Base-by-base conservation (phyloP, 2,329 filamentous ascomycete genomes). In the Chaetothyriales sp. region DNA sequence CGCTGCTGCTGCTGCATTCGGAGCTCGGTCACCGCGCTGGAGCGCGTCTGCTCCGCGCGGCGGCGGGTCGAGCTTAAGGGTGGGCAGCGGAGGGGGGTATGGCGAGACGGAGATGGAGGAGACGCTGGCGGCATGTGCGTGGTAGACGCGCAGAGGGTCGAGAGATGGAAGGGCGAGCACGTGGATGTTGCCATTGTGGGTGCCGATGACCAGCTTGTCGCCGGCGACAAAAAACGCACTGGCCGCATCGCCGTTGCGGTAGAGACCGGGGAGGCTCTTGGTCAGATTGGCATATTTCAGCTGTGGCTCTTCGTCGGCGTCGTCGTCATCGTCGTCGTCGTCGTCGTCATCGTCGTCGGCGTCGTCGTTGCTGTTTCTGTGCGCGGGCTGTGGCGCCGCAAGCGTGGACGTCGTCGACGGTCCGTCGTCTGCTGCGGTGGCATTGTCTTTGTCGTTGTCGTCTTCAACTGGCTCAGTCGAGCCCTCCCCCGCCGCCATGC, bases 141-240 rank as follows among this genome's bases (percentile, higher is more conserved):
- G 87, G 66, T 97, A 98, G 54, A 86, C 83, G 63, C 88, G 83
- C 43, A 98, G 69, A 3, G 84, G 74, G 59, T 90, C 82, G 64
- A 97, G 85, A 5, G 81, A 79, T 1, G 92, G 89, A 18, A 97
- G 69, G 58, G 87, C 84, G 46, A 95, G 72, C 56, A 95, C 83
- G 73, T 98, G 86, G 63, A 97, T 90, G 63, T 92, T 95, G 62
- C 92, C 92, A 70, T 94, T 95, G 67, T 98, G 90, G 29, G 92
- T 95, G 59, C 90, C 92, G 61, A 94, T 75, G 56, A 95, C 84
- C 90, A 97, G 94, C 73, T 97, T 97, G 73, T 98, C 90, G 49
- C 90, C 90, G 43, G 86, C 86, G 48, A 94, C 87, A 48, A 94
- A 71, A 66, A 95, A 95, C 7, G 86, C 75, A 68, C 89, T 95